Base-by-base conservation (phyloP, 2,329 filamentous ascomycete species). In the Aspergillus ibericus region DNA sequence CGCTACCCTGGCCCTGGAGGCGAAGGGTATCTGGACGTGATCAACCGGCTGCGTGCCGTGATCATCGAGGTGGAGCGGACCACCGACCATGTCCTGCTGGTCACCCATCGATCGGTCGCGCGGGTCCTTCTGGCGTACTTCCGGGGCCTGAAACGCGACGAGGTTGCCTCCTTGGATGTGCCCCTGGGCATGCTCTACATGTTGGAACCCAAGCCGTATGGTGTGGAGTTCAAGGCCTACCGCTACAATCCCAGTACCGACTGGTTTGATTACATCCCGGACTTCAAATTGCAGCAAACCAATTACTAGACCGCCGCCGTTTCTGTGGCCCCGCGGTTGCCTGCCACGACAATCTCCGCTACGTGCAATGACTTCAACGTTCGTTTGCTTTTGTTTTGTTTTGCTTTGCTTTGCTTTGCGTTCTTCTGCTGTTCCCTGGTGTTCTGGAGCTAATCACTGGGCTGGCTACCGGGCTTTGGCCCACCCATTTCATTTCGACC, bases 41-140 rank as follows among this genome's bases (percentile, higher is more conserved):
- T 99, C 78, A 96, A 95, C 75, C 91, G 95, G 51, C 85, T 98
- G 35, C 89, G 93, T 54, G 90, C 96, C 63, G 95, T 99, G 80
- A 96, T 99, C 63, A 89, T 96, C 52, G 95, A 99, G 79, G 88
- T 97, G 60, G 95, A 99, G 81, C 89, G 95, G 60, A 98, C 96
- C 82, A 96, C 92, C 29, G 95, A 99, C 70, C 93, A 98, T 75
- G 88, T 96, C 55, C 82, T 98, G 60, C 88, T 99, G 67, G 90
- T 98, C 66, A 92, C 91, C 34, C 95, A 98, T 75, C 91, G 95
- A 32, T 96, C 92, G 3, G 89, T 98, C 38, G 93, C 92, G 56
- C 87, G 95, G 32, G 93, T 99, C 5, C 81, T 99, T 60, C 88
- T 99, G 76, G 93, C 93, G 1, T 99, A 99, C 77, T 99, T 99